Evolutionary conservation across 768 basidiomycete species (phyloP), one percentile per base, ranked within the genome.

Genomic region (Pleurotus cornucopiae): DNA sequence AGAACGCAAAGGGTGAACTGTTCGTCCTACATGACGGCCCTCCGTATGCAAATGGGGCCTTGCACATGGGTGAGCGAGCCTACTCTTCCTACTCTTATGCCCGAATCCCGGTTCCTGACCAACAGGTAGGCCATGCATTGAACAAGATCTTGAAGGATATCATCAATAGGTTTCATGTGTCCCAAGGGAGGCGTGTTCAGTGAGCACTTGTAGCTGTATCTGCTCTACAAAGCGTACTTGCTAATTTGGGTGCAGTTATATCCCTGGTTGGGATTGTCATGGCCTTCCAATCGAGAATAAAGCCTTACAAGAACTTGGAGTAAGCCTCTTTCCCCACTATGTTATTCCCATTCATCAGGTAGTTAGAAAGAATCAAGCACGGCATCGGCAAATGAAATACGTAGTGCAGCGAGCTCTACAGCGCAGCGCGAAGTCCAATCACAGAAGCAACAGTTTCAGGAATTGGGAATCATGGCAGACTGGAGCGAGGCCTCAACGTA

Each of bases 211-310:
- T 39, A 49, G 30, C 3, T 38, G 13, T 18, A 25, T 23, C 21
- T 2, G 4, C 25, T 25, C 23, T 34, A 34, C 18, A 7, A 25
- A 23, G n/a, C 14, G 56, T 51, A 39, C 21, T 34, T 2, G 20
- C 59, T 57, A 47, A 55, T 49, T 55, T 52, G 39, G 41, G 3
- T 37, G 11, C 56, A 98, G 96, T 64, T 98, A 95, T 71, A 70
- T 90, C 12, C 95, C 96, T 37, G 96, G 96, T 7, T 99, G 94
- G 93, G 96, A 99, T 65, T 98, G 96, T 64, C 96, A 99, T 67
- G 96, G 96, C 5, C 82, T 98, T 11, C 96, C 96, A 0, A 98
- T 98, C 58, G 96, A 98, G 68, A 92, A 93, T 61, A 98, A 97
- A 64, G 91, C 94, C 0, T 73, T 99, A 37, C 76, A 88, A 58